Evolutionary conservation across 2,329 filamentous ascomycete genomes (phyloP).

Genomic region (Claviceps spartinae): DNA sequence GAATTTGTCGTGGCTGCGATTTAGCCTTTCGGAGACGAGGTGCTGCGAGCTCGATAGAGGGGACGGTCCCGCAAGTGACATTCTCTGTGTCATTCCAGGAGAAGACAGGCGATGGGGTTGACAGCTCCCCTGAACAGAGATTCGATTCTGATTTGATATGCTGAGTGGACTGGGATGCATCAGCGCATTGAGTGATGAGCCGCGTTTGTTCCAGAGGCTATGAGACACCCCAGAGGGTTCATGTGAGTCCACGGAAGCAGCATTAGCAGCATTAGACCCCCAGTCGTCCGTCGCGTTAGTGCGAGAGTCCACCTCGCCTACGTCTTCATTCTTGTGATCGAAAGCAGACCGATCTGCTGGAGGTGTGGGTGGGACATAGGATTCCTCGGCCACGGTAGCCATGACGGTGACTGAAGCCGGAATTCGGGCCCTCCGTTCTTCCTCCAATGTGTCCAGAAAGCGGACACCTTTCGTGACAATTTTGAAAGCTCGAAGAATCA

Average conservation of each 20-base stretch:
- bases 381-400: slow-evolving; percentile 46
- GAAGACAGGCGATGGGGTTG: slow-evolving; percentile 36
- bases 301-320: slow-evolving; percentile 28
- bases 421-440: slow-evolving; percentile 37
- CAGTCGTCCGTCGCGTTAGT: slow-evolving; percentile 17
- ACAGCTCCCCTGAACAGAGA: slow-evolving; percentile 22
- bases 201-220: slow-evolving; percentile 28
- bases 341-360: slow-evolving; percentile 44
- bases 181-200: slow-evolving; percentile 31
- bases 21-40: slow-evolving; percentile 72
- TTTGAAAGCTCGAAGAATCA: slow-evolving; percentile 86
- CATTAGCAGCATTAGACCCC: slow-evolving; percentile 13
- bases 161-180: slow-evolving; percentile 14
- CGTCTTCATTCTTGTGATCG: slow-evolving; percentile 19
- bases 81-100: slow-evolving; percentile 52
- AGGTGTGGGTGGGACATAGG: slow-evolving; percentile 46
- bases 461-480: slow-evolving; percentile 83
- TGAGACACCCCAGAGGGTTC: slow-evolving; percentile 23
- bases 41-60: slow-evolving; percentile 50
- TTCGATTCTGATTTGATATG: slow-evolving; percentile 18
- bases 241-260: slow-evolving; percentile 21
- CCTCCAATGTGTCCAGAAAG: slow-evolving; percentile 77
- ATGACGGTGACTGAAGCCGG: slow-evolving; percentile 44
- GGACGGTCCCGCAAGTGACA: slow-evolving; percentile 61
- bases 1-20: slow-evolving; percentile 71